Conservation (phyloP, 83 land plant species). For the Diphasiastrum complanatum region DNA sequence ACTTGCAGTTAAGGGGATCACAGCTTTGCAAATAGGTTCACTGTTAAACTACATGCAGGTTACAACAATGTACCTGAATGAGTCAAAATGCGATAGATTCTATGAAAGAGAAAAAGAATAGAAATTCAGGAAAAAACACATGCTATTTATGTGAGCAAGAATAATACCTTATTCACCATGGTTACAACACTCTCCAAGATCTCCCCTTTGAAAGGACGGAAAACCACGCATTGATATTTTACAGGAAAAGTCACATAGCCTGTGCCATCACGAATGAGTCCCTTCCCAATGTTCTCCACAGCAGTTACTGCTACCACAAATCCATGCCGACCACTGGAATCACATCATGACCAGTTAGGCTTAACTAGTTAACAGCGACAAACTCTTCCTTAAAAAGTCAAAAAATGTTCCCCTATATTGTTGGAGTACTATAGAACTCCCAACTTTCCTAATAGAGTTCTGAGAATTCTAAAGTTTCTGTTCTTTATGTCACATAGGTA, state of each 20-base stretch:
- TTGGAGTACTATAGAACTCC: too few species aligned
- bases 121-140: not conserved
- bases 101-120: not conserved
- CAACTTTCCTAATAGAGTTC: too few species aligned
- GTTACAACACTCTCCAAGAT: slow-evolving; percentile 95
- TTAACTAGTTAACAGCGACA: too few species aligned
- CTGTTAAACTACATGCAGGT: too few species aligned
- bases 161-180: slow-evolving; percentile 92
- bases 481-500: too few species aligned
- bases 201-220: slow-evolving; percentile 96
- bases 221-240: slow-evolving; percentile 87
- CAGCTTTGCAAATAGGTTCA: too few species aligned
- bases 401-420: too few species aligned
- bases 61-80: too few species aligned
- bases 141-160: not conserved
- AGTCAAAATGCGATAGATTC: too few species aligned
- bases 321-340: slow-evolving; percentile 84
- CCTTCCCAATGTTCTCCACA: slow-evolving; percentile 79
- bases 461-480: too few species aligned
- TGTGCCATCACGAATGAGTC: slow-evolving; percentile 93
- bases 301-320: slow-evolving; percentile 94
- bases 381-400: not conserved
- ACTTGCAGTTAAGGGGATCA: too few species aligned
- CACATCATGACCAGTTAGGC: not conserved
- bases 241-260: slow-evolving; percentile 96